Percentiles rank a stretch among this genome's conserved stretches.
Conservation (phyloP, 495 filamentous ascomycete genomes). For the Penicillium antarcticum region DNA sequence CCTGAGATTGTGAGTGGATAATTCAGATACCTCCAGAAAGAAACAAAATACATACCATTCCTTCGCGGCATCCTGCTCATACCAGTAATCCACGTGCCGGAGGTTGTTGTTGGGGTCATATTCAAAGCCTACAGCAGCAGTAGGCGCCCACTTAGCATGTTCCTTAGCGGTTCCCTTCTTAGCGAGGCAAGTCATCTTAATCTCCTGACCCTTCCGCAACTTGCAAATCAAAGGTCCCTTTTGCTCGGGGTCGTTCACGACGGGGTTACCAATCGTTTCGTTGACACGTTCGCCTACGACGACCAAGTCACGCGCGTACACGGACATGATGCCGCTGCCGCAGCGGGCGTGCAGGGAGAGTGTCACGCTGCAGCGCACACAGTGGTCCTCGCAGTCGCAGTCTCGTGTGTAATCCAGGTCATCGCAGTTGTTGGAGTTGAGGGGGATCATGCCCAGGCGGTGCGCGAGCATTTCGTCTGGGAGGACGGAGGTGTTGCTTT, state of each 20-base stretch:
- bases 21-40: background rate
- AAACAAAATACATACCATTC: constrained; percentile 73
- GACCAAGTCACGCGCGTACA: constrained; percentile 83
- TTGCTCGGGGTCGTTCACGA: constrained; percentile 77
- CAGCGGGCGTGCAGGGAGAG: constrained; percentile 81
- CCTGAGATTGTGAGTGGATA: constrained; percentile 46
- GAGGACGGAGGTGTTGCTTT: constrained; percentile 88
- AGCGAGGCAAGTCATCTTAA: constrained; percentile 85
- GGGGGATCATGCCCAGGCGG: constrained; percentile 86
- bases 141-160: constrained; percentile 95
- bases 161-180: constrained; percentile 99
- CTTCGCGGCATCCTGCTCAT: constrained; percentile 73
- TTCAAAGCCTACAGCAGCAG: constrained; percentile 90
- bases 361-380: constrained; percentile 82
- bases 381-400: constrained; percentile 93
- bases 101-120: constrained; percentile 97
- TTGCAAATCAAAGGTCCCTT: constrained; percentile 84
- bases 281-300: constrained; percentile 59
- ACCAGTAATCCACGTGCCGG: constrained; percentile 87
- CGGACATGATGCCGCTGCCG: constrained; percentile 77
- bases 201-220: constrained; percentile 79
- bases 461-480: constrained; percentile 95
- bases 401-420: constrained; percentile 87
- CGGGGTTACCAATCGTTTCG: constrained; percentile 77
- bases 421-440: constrained; percentile 80